These are phyloP conservation scores for Chlamydomonas sp. DNA, from an alignment of 139 green algal species.

Conservation along the genomic window DNA sequence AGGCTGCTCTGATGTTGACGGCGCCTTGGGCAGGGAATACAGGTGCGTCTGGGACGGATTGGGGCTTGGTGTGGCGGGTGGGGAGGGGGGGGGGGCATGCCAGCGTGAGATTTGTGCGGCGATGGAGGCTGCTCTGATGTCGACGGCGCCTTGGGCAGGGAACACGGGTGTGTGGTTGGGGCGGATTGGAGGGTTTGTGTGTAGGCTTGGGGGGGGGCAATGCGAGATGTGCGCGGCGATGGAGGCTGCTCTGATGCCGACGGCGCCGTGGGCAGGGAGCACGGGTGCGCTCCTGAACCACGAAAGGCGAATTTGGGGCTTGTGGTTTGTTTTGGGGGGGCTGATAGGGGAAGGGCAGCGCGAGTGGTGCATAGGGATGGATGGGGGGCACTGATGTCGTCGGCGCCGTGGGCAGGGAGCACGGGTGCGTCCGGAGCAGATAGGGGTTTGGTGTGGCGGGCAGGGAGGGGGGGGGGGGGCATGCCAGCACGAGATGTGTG, in stretches of 20 bases:
- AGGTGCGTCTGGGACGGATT: no score
- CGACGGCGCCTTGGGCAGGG: not conserved
- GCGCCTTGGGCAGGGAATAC: constrained; percentile 25
- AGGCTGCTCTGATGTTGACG: constrained; percentile 32
- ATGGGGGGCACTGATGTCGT: constrained; percentile 32
- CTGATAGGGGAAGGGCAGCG: constrained; percentile 30
- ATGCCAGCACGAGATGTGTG: constrained; percentile 37
- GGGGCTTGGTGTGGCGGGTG: constrained; percentile 56
- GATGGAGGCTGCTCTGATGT: constrained; percentile 38
- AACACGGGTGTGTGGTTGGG: constrained; percentile 2
- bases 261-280: constrained; percentile 25
- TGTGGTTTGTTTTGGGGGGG: no score
- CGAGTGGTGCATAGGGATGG: constrained; percentile 40
- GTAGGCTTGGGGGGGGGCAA: constrained; percentile 31
- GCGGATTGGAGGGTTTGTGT: not conserved
- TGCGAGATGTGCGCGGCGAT: constrained; percentile 39
- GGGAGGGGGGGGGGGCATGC: constrained; percentile 32
- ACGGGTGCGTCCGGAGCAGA: no score
- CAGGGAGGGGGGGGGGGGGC: constrained; percentile 33
- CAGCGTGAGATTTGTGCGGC: constrained; percentile 36
- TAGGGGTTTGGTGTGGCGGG: constrained; percentile 61
- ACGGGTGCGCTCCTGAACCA: no score
- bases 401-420: constrained; percentile 26
- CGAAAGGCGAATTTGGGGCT: no score
- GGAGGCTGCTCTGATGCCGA: constrained; percentile 33